These are phyloP conservation scores for Sordariomycetes sp. DNA, from an alignment of 2,329 filamentous ascomycete genomes.

Conservation along the genomic window DNA sequence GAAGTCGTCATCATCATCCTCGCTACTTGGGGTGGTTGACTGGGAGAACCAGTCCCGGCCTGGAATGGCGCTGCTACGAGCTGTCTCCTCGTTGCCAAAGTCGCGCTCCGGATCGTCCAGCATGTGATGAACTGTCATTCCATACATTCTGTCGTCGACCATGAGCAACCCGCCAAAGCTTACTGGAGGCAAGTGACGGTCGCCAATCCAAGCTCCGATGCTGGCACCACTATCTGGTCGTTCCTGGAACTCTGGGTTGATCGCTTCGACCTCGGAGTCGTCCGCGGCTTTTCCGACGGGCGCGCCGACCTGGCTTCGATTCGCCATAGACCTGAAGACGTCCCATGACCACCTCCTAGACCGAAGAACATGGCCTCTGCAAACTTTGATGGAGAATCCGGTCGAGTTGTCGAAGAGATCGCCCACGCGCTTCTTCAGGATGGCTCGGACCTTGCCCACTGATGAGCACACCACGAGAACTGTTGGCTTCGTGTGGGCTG, in stretches of 20 bases:
- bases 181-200: slow-evolving; percentile 80
- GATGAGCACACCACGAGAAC: slow-evolving; percentile 72
- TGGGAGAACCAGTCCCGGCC: slow-evolving; percentile 33
- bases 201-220: slow-evolving; percentile 81
- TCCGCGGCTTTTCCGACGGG: slow-evolving; percentile 27
- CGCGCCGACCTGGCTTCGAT: slow-evolving; percentile 15
- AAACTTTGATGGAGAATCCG: slow-evolving; percentile 61
- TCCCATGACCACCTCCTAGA: slow-evolving; percentile 38
- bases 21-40: slow-evolving; percentile 29
- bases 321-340: slow-evolving; percentile 20
- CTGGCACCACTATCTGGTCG: slow-evolving; percentile 79
- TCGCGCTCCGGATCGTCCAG: slow-evolving; percentile 60
- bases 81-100: slow-evolving; percentile 16
- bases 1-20: slow-evolving; percentile 47
- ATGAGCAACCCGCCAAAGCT: slow-evolving; percentile 83
- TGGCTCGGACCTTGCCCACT: slow-evolving; percentile 61
- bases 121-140: slow-evolving; percentile 97
- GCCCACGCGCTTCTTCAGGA: slow-evolving; percentile 60
- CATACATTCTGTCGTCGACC: slow-evolving; percentile 76
- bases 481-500: slow-evolving; percentile 58
- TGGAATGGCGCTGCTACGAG: slow-evolving; percentile 28
- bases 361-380: slow-evolving; percentile 56
- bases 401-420: slow-evolving; percentile 53
- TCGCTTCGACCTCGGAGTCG: slow-evolving; percentile 28
- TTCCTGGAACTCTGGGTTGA: slow-evolving; percentile 71